Evolutionary conservation across 2,329 filamentous ascomycete genomes (phyloP).

Genomic region (Fusarium continuum): DNA sequence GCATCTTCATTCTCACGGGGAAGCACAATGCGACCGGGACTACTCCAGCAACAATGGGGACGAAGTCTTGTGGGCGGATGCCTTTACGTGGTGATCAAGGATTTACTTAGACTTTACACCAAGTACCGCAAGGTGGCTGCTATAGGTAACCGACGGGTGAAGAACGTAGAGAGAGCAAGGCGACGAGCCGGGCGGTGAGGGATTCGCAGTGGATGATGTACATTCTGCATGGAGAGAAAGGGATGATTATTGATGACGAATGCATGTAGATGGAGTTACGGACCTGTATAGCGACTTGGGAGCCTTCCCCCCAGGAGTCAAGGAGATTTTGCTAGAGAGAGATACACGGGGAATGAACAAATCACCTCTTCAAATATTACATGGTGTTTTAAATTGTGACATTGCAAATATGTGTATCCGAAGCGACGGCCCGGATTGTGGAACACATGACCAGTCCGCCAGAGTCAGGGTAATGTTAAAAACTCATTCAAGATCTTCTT

Average conservation of each 20-base stretch:
- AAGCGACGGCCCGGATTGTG: no score
- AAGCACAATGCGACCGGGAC: conserved; percentile 60
- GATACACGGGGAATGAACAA: conserved; percentile 9
- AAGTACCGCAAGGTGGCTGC: conserved; percentile 70
- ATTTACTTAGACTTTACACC: conserved; percentile 67
- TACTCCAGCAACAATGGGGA: conserved; percentile 88
- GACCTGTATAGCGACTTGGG: conserved; percentile 10
- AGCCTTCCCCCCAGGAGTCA: not conserved
- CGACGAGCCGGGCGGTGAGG: conserved; percentile 52
- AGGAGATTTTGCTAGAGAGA: conserved; percentile 1
- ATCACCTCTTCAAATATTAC: conserved; percentile 5
- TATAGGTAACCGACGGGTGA: conserved; percentile 62
- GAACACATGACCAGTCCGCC: no score
- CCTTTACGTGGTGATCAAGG: conserved; percentile 85
- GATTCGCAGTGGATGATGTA: not conserved
- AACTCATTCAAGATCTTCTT: no score
- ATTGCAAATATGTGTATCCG: no score
- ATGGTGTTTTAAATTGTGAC: no score
- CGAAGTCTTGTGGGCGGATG: conserved; percentile 89
- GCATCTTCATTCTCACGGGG: conserved; percentile 44
- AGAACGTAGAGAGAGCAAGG: conserved; percentile 57
- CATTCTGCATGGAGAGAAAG: conserved; percentile 2
- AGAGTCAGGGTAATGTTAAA: no score
- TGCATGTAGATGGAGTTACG: conserved; percentile 37
- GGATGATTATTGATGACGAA: conserved; percentile 3